Percentiles rank a stretch among this genome's conserved stretches.
phyloP scores from a whole-genome alignment of 495 filamentous ascomycete genomes.

The Penicillium goetzii region DNA sequence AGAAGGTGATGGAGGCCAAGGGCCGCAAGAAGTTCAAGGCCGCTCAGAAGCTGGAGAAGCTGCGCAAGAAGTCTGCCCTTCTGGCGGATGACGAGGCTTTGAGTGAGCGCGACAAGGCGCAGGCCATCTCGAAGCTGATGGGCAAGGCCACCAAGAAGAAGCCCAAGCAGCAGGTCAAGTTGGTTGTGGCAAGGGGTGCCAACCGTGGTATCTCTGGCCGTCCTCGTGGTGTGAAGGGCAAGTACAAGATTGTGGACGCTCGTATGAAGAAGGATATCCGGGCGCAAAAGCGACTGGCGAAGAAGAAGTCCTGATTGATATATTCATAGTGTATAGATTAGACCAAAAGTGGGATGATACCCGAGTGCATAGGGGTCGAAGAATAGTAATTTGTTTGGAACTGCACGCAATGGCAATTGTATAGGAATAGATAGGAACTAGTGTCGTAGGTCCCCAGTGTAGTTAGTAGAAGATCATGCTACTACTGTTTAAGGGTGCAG shows the following conservation, averaged over 20 bases:
- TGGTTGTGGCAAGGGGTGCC: conserved; percentile 84
- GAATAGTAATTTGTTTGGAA: not conserved
- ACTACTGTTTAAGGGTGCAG: not conserved
- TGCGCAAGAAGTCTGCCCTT: conserved; percentile 90
- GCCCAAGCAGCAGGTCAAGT: conserved; percentile 78
- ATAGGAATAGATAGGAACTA: not conserved
- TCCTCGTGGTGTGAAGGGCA: conserved; percentile 88
- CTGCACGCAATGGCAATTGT: not conserved
- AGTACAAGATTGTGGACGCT: conserved; percentile 98
- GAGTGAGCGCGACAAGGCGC: conserved; percentile 93
- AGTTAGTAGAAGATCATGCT: not conserved
- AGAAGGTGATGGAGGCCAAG: conserved; percentile 97
- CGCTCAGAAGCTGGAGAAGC: conserved; percentile 84
- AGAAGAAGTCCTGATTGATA: conserved; percentile 55
- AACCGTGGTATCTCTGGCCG: conserved; percentile 83
- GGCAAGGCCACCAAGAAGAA: conserved; percentile 83
- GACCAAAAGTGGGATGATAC: conserved; percentile 17
- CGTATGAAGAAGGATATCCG: conserved; percentile 98
- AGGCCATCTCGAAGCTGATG: conserved; percentile 80
- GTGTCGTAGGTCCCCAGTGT: not conserved
- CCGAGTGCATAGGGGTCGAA: not conserved
- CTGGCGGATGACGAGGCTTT: conserved; percentile 86
- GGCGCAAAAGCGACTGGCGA: conserved; percentile 80
- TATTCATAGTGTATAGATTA: conserved; percentile 28
- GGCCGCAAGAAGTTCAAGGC: conserved; percentile 96